Percentiles rank a stretch among this genome's conserved stretches.
Evolutionary conservation across 805 yeast genomes (phyloP).

Genomic region (Metschnikowia anglica): DNA sequence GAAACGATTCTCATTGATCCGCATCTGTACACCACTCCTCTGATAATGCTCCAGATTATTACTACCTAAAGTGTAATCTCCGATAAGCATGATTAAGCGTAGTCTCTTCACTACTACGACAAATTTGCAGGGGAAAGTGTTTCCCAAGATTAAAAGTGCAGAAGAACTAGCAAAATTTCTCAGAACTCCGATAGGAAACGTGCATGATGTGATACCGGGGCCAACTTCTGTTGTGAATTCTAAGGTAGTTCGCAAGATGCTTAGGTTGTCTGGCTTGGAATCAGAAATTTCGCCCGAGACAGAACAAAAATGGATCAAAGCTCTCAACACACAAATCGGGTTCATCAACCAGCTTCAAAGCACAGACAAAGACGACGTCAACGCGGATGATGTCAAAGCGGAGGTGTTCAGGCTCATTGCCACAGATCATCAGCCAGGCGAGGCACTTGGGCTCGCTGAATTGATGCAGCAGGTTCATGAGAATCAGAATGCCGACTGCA

Average conservation of each 20-base stretch:
- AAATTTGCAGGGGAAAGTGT: slow-evolving; percentile 4
- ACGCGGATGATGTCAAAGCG: slow-evolving; percentile 20
- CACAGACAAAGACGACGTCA: slow-evolving; percentile 9
- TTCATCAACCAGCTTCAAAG: slow-evolving; percentile 44
- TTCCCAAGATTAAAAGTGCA: slow-evolving; percentile 7
- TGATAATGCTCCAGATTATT: background rate
- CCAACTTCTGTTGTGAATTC: slow-evolving; percentile 19
- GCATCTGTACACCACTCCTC: too few relatives aligned
- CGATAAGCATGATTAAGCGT: slow-evolving; percentile 11
- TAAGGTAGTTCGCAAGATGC: slow-evolving; percentile 29
- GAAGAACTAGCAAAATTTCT: slow-evolving; percentile 12
- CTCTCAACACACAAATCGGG: slow-evolving; percentile 48
- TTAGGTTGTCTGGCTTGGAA: slow-evolving; percentile 51
- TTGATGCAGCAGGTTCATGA: slow-evolving; percentile 16
- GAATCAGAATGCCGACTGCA: slow-evolving; percentile 1
- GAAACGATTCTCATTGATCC: too few relatives aligned
- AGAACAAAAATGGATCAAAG: slow-evolving; percentile 28
- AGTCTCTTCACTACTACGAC: slow-evolving; percentile 3
- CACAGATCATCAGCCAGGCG: slow-evolving; percentile 30
- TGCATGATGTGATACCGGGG: slow-evolving; percentile 18
- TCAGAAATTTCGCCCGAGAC: slow-evolving; percentile 26
- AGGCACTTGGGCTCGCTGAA: slow-evolving; percentile 25
- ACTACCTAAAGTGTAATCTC: background rate
- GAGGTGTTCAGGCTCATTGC: slow-evolving; percentile 34
- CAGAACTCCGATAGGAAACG: slow-evolving; percentile 14